Conservation (phyloP, 2,329 filamentous ascomycete genomes). For the Alternaria novae-zelandiae region DNA sequence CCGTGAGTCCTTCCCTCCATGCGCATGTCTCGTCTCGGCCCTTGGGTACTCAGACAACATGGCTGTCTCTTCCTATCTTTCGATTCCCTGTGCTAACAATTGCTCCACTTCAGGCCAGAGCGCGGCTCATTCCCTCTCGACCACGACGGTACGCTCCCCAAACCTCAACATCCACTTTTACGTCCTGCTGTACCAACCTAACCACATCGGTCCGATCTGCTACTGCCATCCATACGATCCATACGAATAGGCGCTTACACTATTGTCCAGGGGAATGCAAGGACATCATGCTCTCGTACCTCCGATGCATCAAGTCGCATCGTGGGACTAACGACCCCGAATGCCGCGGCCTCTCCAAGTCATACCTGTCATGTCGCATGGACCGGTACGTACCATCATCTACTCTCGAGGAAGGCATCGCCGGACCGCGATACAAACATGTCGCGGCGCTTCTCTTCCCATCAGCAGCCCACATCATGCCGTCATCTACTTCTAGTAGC, state of each 20-base stretch:
- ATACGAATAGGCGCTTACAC: slow-evolving; percentile 4
- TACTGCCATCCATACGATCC: no score
- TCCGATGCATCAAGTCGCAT: slow-evolving; percentile 84
- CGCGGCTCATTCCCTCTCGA: slow-evolving; percentile 96
- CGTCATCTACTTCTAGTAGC: slow-evolving; percentile 31
- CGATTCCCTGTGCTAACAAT: slow-evolving; percentile 5
- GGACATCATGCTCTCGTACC: slow-evolving; percentile 81
- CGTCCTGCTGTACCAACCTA: slow-evolving; percentile 51
- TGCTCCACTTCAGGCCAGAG: slow-evolving; percentile 69
- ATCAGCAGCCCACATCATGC: slow-evolving; percentile 17
- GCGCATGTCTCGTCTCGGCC: neutral
- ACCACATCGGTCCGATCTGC: no score
- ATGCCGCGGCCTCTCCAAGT: slow-evolving; percentile 85
- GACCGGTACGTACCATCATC: slow-evolving; percentile 70
- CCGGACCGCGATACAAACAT: neutral
- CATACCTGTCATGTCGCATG: slow-evolving; percentile 91
- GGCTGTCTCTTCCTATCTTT: no score
- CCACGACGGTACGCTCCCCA: slow-evolving; percentile 70
- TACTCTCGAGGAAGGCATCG: neutral
- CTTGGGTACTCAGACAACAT: neutral
- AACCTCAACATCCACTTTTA: slow-evolving; percentile 48
- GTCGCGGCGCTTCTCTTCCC: neutral
- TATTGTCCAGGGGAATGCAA: slow-evolving; percentile 82
- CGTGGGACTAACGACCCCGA: slow-evolving; percentile 85
- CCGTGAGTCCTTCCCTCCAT: slow-evolving; percentile 61